These are phyloP conservation scores for Schwanniomyces polymorphus DNA, from an alignment of 805 yeast genomes.

Conservation along the genomic window DNA sequence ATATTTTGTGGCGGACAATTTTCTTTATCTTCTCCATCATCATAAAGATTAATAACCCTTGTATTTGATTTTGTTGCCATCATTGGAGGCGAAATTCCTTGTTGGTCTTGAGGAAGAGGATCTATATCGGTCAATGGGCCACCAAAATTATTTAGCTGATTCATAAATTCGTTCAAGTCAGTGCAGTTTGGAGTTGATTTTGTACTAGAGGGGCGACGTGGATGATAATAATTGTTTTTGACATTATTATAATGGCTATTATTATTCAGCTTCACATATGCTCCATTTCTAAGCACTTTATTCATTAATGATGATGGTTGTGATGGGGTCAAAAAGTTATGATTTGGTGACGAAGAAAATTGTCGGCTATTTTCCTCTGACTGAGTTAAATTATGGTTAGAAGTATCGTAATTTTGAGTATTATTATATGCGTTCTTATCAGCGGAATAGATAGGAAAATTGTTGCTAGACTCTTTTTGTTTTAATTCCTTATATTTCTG, in stretches of 20 bases:
- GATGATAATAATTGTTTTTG: neutral
- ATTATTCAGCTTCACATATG: slow-evolving; percentile 4
- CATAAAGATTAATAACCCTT: slow-evolving; percentile 52
- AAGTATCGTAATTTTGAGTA: slow-evolving; percentile 7
- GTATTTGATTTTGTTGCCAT: slow-evolving; percentile 58
- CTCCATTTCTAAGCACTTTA: slow-evolving; percentile 32
- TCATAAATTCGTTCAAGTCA: slow-evolving; percentile 42
- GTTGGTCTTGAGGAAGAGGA: slow-evolving; percentile 35
- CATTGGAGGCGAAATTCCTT: slow-evolving; percentile 45
- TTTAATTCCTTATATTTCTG: slow-evolving; percentile 41
- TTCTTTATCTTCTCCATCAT: slow-evolving; percentile 30
- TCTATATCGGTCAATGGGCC: slow-evolving; percentile 50
- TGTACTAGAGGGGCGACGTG: neutral
- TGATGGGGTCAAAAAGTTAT: slow-evolving; percentile 39
- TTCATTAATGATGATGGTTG: slow-evolving; percentile 39
- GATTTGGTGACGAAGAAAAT: slow-evolving; percentile 29
- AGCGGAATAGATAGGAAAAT: neutral
- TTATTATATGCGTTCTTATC: neutral
- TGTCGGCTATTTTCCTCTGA: slow-evolving; percentile 11
- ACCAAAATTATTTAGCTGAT: slow-evolving; percentile 39
- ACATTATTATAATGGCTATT: slow-evolving; percentile 2
- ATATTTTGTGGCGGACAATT: slow-evolving; percentile 24
- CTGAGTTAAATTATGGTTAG: slow-evolving; percentile 2
- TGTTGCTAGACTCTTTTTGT: slow-evolving; percentile 22
- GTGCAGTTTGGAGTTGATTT: slow-evolving; percentile 25